These are phyloP conservation scores for Racocetra persica DNA, from an alignment of 371 early-diverging fungal species.

Conservation along the genomic window DNA sequence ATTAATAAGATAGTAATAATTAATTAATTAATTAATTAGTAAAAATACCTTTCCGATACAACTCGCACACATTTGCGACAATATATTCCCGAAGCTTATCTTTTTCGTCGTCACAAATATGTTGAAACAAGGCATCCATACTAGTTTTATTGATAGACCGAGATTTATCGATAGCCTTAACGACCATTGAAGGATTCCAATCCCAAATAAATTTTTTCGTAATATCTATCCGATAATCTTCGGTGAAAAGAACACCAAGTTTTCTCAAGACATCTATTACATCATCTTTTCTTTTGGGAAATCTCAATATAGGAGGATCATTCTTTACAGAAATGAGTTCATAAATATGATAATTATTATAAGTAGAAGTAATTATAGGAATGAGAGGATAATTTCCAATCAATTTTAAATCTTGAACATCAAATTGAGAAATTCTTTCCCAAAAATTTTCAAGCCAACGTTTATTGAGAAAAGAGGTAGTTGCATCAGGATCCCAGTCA, in stretches of 20 bases:
- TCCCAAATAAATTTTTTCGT: background rate
- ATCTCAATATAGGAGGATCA: background rate
- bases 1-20: too few species aligned
- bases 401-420: background rate
- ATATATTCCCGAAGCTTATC: background rate
- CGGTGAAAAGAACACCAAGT: constrained; percentile 13
- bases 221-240: background rate
- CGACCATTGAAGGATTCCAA: background rate
- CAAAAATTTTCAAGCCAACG: background rate
- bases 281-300: background rate
- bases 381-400: background rate
- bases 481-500: background rate
- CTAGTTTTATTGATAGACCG: background rate
- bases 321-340: too few species aligned
- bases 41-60: background rate
- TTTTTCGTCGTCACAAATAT: background rate
- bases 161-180: background rate
- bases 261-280: background rate
- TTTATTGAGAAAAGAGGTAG: background rate
- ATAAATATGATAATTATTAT: too few species aligned
- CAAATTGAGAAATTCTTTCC: background rate
- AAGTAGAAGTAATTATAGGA: background rate
- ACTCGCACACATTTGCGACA: background rate
- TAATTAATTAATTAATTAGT: background rate
- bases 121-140: constrained; percentile 12